Base-by-base conservation (phyloP, 2,329 filamentous ascomycete genomes). In the Leptographium flavum region DNA sequence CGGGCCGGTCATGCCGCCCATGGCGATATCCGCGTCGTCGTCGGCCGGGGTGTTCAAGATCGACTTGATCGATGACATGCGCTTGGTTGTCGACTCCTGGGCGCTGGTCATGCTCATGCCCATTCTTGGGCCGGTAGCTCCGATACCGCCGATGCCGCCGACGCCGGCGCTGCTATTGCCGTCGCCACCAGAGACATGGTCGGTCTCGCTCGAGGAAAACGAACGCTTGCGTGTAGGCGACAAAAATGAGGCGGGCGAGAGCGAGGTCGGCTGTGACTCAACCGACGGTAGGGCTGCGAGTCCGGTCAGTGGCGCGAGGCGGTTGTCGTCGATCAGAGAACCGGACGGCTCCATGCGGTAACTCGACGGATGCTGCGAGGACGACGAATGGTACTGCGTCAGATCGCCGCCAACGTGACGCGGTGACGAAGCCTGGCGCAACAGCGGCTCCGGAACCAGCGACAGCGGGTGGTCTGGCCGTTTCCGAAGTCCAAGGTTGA, bases 21-120 rank as follows among this genome's bases (percentile, higher is more conserved):
- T 45, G 4, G 48, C 23, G 1, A 43, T 30, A 25, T 50, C 55
- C 39, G 66, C 55, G 47, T 63, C 58, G 49, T 66, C 61, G 56
- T 53, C 55, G 4, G 50, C 46, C 5, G 60, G 56, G 3, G 77
- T 77, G 50, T 87, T 87, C 13, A 88, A 63, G 38, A 87, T 81
- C 5, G 82, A 83, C 52, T 80, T 83, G 49, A 87, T 87, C 3
- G 81, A 85, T 17, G 79, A 84, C 4, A 87, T 63, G 14, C 83
- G 76, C 57, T 82, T 72, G 36, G 74, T 71, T 40, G 74, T 62
- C 32, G 62, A 63, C 23, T 76, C 69, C 22, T 66, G 62, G 2
- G 63, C 62, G n/a, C 56, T 43, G 33, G 53, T 32, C n/a, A n/a
- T n/a, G n/a, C n/a, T n/a, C n/a, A n/a, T n/a, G n/a, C n/a, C n/a